Percentiles rank a stretch among this genome's conserved stretches.
These are phyloP conservation scores for Waltergamsia citrina DNA, from an alignment of 2,329 filamentous ascomycete genomes.

Conservation along the genomic window DNA sequence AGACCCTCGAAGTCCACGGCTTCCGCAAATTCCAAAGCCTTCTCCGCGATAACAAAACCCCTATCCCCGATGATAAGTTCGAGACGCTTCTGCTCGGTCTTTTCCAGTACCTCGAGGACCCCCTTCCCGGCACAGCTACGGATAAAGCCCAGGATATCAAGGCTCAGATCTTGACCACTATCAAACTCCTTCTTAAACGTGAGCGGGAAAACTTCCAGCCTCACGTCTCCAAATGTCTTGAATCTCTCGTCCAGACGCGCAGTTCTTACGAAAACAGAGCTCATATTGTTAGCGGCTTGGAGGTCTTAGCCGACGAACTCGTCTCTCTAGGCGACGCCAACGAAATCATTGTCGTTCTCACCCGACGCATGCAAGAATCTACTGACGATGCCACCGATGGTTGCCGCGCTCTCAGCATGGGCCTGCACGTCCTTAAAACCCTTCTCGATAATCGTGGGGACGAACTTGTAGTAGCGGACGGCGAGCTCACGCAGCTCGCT, in stretches of 20 bases:
- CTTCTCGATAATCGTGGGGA: conserved; percentile 40
- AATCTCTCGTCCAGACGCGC: conserved; percentile 56
- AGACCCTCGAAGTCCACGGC: conserved; percentile 69
- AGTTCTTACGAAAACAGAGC: conserved; percentile 57
- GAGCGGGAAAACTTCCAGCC: conserved; percentile 56
- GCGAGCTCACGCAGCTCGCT: conserved; percentile 41
- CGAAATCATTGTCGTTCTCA: conserved; percentile 48
- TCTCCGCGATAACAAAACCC: conserved; percentile 55
- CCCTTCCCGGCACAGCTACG: conserved; percentile 39
- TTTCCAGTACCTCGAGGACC: conserved; percentile 62
- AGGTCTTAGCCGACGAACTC: conserved; percentile 64
- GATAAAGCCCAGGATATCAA: conserved; percentile 66
- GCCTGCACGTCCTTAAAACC: conserved; percentile 51
- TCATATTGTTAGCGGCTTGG: conserved; percentile 66
- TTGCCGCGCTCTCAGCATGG: conserved; percentile 49
- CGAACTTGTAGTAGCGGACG: conserved; percentile 40
- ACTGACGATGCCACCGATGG: conserved; percentile 33
- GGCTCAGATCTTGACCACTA: conserved; percentile 63
- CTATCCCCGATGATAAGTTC: conserved; percentile 59
- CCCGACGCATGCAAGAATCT: conserved; percentile 30
- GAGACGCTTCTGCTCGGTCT: conserved; percentile 57
- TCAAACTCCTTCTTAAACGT: conserved; percentile 62
- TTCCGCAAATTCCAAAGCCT: conserved; percentile 72
- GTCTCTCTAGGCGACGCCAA: conserved; percentile 54
- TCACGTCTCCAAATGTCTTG: conserved; percentile 58